Percentiles rank a stretch among this genome's conserved stretches.
phyloP scores from a whole-genome alignment of 31 red algal genomes.

The Endocladia muricata region DNA sequence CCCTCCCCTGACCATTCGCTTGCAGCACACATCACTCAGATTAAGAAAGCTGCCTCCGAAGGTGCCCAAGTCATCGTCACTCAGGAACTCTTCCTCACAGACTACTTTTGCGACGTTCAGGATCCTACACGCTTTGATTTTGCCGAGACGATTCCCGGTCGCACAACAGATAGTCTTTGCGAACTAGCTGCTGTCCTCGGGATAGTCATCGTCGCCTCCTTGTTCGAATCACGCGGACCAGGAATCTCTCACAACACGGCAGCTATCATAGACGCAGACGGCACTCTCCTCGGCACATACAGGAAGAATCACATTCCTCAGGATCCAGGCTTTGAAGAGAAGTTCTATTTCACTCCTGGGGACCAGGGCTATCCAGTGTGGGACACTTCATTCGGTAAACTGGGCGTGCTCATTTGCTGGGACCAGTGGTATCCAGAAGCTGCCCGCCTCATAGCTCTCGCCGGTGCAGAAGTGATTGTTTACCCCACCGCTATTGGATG shows the following conservation, averaged over 20 bases:
- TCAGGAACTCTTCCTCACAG: conserved; percentile 85
- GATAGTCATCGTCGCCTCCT: too few relatives aligned
- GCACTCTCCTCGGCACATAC: conserved; percentile 71
- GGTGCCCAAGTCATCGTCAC: conserved; percentile 79
- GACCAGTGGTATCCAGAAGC: conserved; percentile 98
- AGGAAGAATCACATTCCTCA: conserved; percentile 96
- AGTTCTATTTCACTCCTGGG: conserved; percentile 94
- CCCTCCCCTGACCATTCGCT: too few relatives aligned
- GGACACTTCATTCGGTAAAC: conserved; percentile 41
- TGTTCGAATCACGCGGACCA: too few relatives aligned
- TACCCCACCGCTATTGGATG: conserved; percentile 94
- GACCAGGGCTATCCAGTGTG: conserved; percentile 81
- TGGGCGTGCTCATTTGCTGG: conserved; percentile 94
- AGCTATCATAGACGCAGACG: conserved; percentile 85
- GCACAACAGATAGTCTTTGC: too few relatives aligned
- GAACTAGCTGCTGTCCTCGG: too few relatives aligned
- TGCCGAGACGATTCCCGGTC: too few relatives aligned
- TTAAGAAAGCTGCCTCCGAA: conserved; percentile 60
- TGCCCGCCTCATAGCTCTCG: conserved; percentile 83
- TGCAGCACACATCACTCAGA: too few relatives aligned
- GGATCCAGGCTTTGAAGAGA: conserved; percentile 93
- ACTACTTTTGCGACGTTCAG: too few relatives aligned
- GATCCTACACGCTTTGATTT: too few relatives aligned
- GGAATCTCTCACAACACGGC: conserved; percentile 90
- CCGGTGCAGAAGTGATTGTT: conserved; percentile 85